A percentile compares a stretch with the other conserved stretches of the same genome.
Conservation (phyloP, 2,329 filamentous ascomycete genomes). For the Hymenoscyphus albidus region DNA sequence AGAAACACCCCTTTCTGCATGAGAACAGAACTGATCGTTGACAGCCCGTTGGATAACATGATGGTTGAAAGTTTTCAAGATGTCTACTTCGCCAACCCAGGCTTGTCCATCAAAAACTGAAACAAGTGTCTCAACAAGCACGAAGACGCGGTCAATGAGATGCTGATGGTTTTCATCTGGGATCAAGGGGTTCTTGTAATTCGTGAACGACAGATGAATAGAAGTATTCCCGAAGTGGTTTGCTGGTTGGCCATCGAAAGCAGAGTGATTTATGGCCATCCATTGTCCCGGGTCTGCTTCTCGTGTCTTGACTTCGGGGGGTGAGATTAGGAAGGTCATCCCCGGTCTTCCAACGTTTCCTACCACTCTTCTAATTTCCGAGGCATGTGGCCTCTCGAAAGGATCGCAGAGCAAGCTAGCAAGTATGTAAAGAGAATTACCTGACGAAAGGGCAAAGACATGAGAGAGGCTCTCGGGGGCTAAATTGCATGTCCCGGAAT, state of each 20-base stretch:
- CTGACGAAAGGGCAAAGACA: slow-evolving; percentile 28
- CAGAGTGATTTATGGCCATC: slow-evolving; percentile 10
- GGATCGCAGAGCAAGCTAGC: slow-evolving; percentile 27
- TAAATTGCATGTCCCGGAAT: slow-evolving; percentile 13
- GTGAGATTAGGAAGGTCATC: slow-evolving; percentile 16
- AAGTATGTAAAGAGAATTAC: slow-evolving; percentile 30
- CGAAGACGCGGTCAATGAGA: slow-evolving; percentile 18
- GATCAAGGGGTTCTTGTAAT: slow-evolving; percentile 7
- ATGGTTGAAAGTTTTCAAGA: slow-evolving; percentile 13
- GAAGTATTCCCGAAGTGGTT: slow-evolving; percentile 3
- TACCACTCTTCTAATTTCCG: slow-evolving; percentile 23
- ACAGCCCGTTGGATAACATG: neutral
- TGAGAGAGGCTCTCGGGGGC: slow-evolving; percentile 1
- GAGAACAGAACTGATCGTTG: neutral
- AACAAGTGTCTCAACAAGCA: slow-evolving; percentile 24
- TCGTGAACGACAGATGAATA: slow-evolving; percentile 9
- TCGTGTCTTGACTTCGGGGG: slow-evolving; percentile 11
- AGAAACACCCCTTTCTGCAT: neutral
- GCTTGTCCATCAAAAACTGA: slow-evolving; percentile 24
- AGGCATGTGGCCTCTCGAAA: neutral
- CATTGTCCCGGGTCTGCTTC: slow-evolving; percentile 12
- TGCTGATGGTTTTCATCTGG: slow-evolving; percentile 15
- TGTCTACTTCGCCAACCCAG: slow-evolving; percentile 29
- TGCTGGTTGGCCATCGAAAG: neutral
- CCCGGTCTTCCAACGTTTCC: slow-evolving; percentile 23